Conservation (phyloP, 257 asterid genomes). For the Ajuga chamaepitys region DNA sequence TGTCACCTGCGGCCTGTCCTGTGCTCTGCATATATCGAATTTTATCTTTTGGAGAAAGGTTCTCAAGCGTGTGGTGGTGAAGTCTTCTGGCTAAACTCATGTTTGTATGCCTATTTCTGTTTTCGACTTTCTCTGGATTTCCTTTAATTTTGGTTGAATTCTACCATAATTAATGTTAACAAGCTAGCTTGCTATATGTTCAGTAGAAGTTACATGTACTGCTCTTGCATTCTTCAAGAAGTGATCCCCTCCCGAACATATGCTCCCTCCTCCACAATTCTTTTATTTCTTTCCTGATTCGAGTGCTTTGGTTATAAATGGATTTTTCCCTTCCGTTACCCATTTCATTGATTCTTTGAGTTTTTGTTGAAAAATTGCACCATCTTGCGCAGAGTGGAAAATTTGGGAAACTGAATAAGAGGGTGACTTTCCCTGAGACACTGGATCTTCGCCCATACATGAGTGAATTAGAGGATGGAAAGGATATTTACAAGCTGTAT, state of each 20-base stretch:
- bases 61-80: not conserved
- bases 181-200: not conserved
- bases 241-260: not conserved
- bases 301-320: not conserved
- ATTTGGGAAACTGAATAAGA: constrained; percentile 93
- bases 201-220: not conserved
- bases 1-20: not conserved
- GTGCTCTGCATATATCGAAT: not conserved
- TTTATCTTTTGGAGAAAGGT: not conserved
- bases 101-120: not conserved
- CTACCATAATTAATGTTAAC: not conserved
- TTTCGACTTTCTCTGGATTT: not conserved
- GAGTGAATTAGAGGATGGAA: constrained; percentile 60
- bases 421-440: constrained; percentile 84
- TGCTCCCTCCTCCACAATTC: not conserved
- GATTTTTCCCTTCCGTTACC: not conserved
- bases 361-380: constrained; percentile 4
- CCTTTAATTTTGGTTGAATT: not conserved
- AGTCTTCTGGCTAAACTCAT: not conserved
- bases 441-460: constrained; percentile 75
- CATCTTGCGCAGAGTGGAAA: constrained; percentile 75
- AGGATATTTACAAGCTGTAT: constrained; percentile 73
- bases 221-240: not conserved
- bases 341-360: not conserved
- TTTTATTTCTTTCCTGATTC: not conserved